Evolutionary conservation across 495 filamentous ascomycete species (phyloP).

Genomic region (Viridothelium virens): DNA sequence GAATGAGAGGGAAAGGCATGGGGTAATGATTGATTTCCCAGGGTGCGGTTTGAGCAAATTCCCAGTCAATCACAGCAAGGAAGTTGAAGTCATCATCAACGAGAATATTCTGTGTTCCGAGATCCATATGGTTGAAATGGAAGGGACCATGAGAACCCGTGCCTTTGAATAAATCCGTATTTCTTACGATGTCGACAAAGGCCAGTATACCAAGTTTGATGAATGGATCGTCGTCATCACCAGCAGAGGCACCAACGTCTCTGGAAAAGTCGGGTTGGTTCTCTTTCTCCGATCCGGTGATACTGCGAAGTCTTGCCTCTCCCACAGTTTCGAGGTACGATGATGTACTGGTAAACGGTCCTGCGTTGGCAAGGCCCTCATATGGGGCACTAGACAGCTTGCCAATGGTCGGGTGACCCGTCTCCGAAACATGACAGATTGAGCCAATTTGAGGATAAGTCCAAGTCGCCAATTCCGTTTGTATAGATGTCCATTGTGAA

Average conservation of each 20-base stretch:
- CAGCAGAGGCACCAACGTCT: background rate
- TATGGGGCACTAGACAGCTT: constrained; percentile 10
- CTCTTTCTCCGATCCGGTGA: background rate
- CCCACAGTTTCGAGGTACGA: constrained; percentile 6
- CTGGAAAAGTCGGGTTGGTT: background rate
- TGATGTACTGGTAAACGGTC: background rate
- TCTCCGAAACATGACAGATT: constrained; percentile 10
- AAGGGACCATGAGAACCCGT: constrained; percentile 17
- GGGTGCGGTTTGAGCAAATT: constrained; percentile 19
- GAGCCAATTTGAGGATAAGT: constrained; percentile 11
- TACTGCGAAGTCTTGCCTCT: background rate
- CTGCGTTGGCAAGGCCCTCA: constrained; percentile 1
- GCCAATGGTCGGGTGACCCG: constrained; percentile 6
- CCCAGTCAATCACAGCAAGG: constrained; percentile 33
- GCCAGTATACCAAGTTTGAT: constrained; percentile 15
- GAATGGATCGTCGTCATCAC: constrained; percentile 7
- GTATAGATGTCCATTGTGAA: constrained; percentile 27
- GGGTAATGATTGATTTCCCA: constrained; percentile 30
- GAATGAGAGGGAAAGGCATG: constrained; percentile 28
- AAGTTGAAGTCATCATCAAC: constrained; percentile 28
- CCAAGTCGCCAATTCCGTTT: constrained; percentile 17
- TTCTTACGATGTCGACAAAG: constrained; percentile 22
- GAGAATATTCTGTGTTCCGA: constrained; percentile 32
- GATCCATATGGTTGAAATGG: constrained; percentile 30
- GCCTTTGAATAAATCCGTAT: constrained; percentile 23